Evolutionary conservation across 352 stramenopile genomes (phyloP).

Genomic region (Phytophthora vignae): DNA sequence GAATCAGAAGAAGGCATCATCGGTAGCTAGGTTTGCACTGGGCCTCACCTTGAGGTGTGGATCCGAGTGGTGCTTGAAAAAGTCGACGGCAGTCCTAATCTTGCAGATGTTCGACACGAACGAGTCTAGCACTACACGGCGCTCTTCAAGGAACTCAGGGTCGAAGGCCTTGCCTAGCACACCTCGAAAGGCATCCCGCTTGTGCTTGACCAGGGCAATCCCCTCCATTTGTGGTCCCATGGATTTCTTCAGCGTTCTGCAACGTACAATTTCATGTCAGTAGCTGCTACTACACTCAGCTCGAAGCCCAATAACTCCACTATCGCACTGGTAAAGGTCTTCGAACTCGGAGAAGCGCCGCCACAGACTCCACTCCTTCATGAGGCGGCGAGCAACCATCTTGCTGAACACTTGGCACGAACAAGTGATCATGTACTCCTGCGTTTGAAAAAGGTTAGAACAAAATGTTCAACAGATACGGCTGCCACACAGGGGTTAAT

Average conservation of each 20-base stretch:
- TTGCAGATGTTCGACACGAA: constrained; percentile 57
- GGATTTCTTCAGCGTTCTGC: constrained; percentile 51
- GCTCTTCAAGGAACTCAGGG: constrained; percentile 66
- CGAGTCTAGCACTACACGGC: constrained; percentile 61
- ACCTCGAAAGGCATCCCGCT: constrained; percentile 57
- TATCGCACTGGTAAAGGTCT: constrained; percentile 54
- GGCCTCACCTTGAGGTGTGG: constrained; percentile 49
- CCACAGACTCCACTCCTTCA: constrained; percentile 75
- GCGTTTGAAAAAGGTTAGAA: not conserved
- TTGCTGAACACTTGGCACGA: constrained; percentile 68
- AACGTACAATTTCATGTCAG: not conserved
- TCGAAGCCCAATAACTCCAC: not conserved
- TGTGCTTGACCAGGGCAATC: constrained; percentile 63
- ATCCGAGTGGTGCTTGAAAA: constrained; percentile 66
- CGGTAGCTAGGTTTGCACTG: not conserved
- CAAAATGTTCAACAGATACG: not conserved
- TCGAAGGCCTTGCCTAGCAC: constrained; percentile 60
- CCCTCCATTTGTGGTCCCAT: constrained; percentile 54
- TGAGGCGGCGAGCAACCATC: constrained; percentile 46
- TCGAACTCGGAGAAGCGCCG: constrained; percentile 75
- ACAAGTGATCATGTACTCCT: constrained; percentile 77
- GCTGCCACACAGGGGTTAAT: not conserved
- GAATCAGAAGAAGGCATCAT: not conserved
- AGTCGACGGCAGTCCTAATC: constrained; percentile 52
- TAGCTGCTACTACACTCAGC: not conserved